These are phyloP conservation scores for Aureobasidium sp. DNA, from an alignment of 2,329 filamentous ascomycete genomes.

Conservation along the genomic window DNA sequence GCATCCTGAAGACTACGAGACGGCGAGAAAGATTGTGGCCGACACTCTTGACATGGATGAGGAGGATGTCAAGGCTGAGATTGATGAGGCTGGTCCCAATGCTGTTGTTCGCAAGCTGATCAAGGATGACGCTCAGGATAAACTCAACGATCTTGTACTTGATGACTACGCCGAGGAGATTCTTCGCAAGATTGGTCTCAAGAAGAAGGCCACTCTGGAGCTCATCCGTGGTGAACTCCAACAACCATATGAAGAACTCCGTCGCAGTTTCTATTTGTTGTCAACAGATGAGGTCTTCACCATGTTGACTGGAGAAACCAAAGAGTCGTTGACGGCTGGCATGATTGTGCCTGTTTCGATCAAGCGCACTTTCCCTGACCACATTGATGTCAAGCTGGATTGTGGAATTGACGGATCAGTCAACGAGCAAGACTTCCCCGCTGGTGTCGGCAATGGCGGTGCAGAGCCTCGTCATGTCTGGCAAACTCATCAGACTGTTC, in stretches of 20 bases:
- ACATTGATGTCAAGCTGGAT: conserved; percentile 93
- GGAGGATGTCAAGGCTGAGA: conserved; percentile 96
- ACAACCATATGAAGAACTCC: conserved; percentile 93
- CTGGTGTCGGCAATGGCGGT: conserved; percentile 71
- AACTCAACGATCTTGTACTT: conserved; percentile 94
- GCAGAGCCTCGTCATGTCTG: conserved; percentile 69
- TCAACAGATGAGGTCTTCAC: conserved; percentile 87
- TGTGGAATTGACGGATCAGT: conserved; percentile 94
- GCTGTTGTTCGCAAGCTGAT: conserved; percentile 97
- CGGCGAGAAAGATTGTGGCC: conserved; percentile 98
- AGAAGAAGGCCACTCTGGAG: conserved; percentile 95
- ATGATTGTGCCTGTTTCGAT: conserved; percentile 96
- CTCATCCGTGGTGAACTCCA: conserved; percentile 96
- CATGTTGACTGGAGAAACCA: conserved; percentile 96
- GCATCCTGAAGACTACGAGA: conserved; percentile 98
- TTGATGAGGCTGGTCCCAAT: conserved; percentile 87
- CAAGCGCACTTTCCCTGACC: conserved; percentile 89
- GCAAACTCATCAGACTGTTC: conserved; percentile 82
- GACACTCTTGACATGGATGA: conserved; percentile 97
- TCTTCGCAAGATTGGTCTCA: conserved; percentile 91
- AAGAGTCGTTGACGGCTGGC: conserved; percentile 81
- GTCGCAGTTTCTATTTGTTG: conserved; percentile 79
- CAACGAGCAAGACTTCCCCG: conserved; percentile 83
- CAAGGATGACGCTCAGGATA: conserved; percentile 92
- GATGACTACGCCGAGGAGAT: conserved; percentile 98